Base-by-base conservation (phyloP, 2,329 filamentous ascomycete species). In the Phialophora tarda region DNA sequence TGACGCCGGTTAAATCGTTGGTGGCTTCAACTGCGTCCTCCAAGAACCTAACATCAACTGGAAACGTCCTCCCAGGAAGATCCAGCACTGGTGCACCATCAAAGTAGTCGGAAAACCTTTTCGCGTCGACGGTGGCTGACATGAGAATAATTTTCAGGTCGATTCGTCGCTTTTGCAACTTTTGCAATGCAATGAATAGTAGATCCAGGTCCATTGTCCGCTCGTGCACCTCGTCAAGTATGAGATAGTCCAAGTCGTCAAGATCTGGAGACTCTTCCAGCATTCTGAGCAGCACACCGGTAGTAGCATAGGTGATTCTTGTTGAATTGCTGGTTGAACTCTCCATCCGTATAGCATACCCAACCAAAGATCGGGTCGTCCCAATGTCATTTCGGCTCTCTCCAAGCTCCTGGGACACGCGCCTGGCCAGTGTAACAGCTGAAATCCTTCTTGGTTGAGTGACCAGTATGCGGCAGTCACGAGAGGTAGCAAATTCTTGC, bases 151-250 rank as follows among this genome's bases (percentile, higher is more conserved):
- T 90, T 78, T 96, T 98, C 59, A 99, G 82, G 70, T 96, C 91
- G 67, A 89, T 89, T 62, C 94, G 86, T 71, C 86, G 86, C 32
- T 85, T 77, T 80, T 97, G 85, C 3, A 99, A 82, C 69, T 93
- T 91, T 75, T 92, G 92, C 59, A 99, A 84, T 1, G 98, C 91
- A 72, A 99, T 95, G 17, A 99, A 84, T 38, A 99, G 82, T 76
- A 99, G 97, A 77, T 99, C 95, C 64, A 93, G 97, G 76, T 99
- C 95, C 72, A 99, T 98, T 12, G 92, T 91, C 68, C 94, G 88
- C 77, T 99, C 95, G 75, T 99, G 95, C 2, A 98, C 94, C 78
- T 99, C 95, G 75, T 99, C 95, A n/a, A 99, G 88, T 54, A 99
- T 88, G 66, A 99, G 81, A 79, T 98, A 95, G 0, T 94, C 97